Evolutionary conservation across 805 yeast species (phyloP), one percentile per base, ranked within the genome.

Genomic region (Torulaspora delbrueckii): DNA sequence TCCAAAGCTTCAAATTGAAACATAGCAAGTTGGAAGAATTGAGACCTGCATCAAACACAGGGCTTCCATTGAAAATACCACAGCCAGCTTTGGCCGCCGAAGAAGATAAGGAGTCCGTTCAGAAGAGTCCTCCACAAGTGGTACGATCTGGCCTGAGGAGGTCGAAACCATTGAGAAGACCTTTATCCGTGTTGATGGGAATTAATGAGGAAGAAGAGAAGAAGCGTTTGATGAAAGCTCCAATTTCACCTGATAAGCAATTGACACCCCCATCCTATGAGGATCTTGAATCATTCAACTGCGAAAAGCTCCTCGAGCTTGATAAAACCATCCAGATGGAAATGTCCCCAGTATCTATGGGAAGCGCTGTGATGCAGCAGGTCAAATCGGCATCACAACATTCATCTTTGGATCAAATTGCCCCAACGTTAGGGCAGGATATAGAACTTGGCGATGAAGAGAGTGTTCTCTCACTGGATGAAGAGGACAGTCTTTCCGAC

Each of bases 261-360:
- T 23, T 25, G 23, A 32, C 27, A 14, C 31, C 27, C n/a, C 50
- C 56, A 8, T 52, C 60, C 1, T 47, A 58, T 10, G 46, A 50
- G 30, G 56, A 57, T 14, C 51, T 63, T 8, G 62, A 59, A 35
- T 46, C 51, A 2, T 35, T 60, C 28, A 53, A 56, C 40, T 58
- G 50, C 42, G 58, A 60, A 13, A 55, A 57, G 24, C 39, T 63
- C n/a, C 31, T 60, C 8, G 57, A 54, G 40, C 38, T 62, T 16
- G 62, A 62, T 37, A 48, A 49, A 24, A 48, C 51, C 19, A 58
- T 62, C 3, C 46, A 51, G 27, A 52, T 61, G 41, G 38, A 46
- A 12, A 26, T 53, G 10, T 56, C 63, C 2, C 60, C 59, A 4
- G 30, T 31, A 5, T 30, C 44, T 5, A 14, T 47, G 26, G 45